Base-by-base conservation (phyloP, 768 basidiomycete species). In the Suillus variegatus region DNA sequence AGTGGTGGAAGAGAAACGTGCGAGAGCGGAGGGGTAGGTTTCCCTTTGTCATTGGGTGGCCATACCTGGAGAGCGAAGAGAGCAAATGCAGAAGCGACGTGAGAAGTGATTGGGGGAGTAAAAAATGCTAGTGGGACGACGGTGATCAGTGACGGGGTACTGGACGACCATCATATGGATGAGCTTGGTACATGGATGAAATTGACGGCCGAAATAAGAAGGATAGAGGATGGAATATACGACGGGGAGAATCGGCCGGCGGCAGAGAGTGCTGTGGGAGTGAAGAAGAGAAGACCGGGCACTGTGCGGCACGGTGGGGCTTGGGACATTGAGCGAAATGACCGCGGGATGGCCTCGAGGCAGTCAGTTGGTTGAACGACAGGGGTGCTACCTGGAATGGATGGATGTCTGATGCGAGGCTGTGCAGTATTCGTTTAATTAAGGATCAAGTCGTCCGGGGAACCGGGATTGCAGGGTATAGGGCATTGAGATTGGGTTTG, bases 371-470 rank as follows among this genome's bases (percentile, higher is more conserved):
- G 32, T 56, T 35, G 35, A n/a, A 40, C 14, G 22, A 60, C 58
- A 60, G 58, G 58, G 58, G 58, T 7, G 10, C 18, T 41, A 41
- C 57, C 6, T 20, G 20, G n/a, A 25, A 2, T 57, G n/a, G 22
- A 22, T 14, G 22, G 6, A 5, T 40, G 16, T 40, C 38, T 57
- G 40, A 58, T 58, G 56, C 12, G 9, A 32, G 51, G 54, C 54
- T 55, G 57, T 58, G 40, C n/a, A 22, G 38, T 2, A 40, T 57
- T 22, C 14, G 36, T 57, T 58, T 58, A 55, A 35, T 55, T 18
- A 58, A 58, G 57, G 58, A 60, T 60, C 58, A 60, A 60, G 58
- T 44, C 41, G 25, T 43, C 58, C 58, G 58, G 41, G 58, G 22
- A 60, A 60, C 25, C 58, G 58, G 58, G 6, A 32, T 7, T 8